Conservation (phyloP, 2,329 filamentous ascomycete species). For the Aureobasidium namibiae region DNA sequence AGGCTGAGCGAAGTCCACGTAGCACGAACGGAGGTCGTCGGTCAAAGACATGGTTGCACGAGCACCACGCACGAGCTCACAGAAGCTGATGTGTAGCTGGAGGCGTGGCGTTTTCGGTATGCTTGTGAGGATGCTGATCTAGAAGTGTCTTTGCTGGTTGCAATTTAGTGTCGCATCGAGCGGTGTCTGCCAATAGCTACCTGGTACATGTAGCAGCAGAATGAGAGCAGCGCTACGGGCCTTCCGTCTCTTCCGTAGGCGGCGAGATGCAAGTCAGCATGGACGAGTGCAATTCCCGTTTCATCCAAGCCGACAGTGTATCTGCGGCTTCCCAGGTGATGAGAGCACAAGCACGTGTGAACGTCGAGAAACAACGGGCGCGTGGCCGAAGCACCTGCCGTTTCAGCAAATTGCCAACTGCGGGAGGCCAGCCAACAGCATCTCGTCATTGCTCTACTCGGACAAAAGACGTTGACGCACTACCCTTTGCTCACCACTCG, state of each 20-base stretch:
- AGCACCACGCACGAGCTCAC: constrained; percentile 1
- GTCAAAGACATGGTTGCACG: constrained; percentile 5
- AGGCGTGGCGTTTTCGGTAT: background rate
- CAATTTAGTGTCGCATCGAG: background rate
- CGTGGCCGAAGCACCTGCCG: constrained; percentile 12
- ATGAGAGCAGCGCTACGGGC: background rate
- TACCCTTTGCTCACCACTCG: background rate
- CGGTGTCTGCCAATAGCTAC: background rate
- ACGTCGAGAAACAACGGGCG: constrained; percentile 12
- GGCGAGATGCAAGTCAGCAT: background rate
- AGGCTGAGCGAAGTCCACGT: background rate
- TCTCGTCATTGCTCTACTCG: constrained; percentile 5
- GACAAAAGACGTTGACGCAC: constrained; percentile 7
- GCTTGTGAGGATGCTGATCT: background rate
- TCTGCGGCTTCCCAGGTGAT: constrained; percentile 1
- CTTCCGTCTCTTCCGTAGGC: background rate
- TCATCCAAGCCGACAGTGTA: background rate
- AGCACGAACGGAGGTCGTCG: background rate
- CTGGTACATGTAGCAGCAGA: background rate
- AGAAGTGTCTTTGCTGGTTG: background rate
- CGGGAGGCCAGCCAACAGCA: constrained; percentile 12
- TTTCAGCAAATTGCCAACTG: constrained; percentile 13
- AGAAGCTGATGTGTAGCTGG: background rate
- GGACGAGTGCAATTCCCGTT: constrained; percentile 4
- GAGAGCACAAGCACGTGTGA: constrained; percentile 3